These are phyloP conservation scores for Blastocystis sp. DNA, from an alignment of 352 stramenopile species.

Conservation along the genomic window DNA sequence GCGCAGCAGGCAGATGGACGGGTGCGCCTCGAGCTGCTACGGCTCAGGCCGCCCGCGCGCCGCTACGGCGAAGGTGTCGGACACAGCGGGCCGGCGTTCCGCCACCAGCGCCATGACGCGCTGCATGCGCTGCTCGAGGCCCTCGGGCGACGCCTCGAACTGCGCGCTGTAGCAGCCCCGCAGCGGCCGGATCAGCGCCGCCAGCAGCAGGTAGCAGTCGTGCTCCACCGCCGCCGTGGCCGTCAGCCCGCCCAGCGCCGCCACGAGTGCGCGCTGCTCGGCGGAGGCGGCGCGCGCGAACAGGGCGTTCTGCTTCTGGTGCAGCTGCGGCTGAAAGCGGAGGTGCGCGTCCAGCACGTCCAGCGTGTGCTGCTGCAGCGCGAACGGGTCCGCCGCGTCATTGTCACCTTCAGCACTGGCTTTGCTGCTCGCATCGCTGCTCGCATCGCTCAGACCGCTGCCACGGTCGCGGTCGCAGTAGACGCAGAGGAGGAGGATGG, in stretches of 20 bases:
- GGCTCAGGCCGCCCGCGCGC: neutral
- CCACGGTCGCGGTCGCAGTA: slow-evolving; percentile 42
- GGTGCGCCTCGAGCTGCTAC: neutral
- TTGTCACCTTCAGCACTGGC: too few relatives aligned
- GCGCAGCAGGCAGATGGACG: slow-evolving; percentile 17
- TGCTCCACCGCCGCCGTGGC: slow-evolving; percentile 12
- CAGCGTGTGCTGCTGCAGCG: neutral
- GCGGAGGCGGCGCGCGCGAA: neutral
- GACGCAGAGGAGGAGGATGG: slow-evolving; percentile 62
- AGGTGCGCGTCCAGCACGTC: slow-evolving; percentile 53
- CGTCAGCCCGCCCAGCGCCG: neutral
- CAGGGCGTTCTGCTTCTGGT: neutral
- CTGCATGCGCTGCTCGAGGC: neutral
- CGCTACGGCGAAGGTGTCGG: neutral
- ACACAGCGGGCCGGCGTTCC: neutral
- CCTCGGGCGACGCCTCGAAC: neutral
- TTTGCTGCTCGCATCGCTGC: neutral
- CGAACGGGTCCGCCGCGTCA: neutral
- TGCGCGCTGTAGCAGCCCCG: neutral
- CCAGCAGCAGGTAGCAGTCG: slow-evolving; percentile 44
- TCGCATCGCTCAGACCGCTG: neutral
- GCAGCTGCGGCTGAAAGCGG: neutral
- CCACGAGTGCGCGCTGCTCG: neutral
- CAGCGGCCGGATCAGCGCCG: neutral
- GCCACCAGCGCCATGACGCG: slow-evolving; percentile 5